phyloP scores from a whole-genome alignment of 2,329 filamentous ascomycete genomes.

The Epichloe aotearoae region DNA sequence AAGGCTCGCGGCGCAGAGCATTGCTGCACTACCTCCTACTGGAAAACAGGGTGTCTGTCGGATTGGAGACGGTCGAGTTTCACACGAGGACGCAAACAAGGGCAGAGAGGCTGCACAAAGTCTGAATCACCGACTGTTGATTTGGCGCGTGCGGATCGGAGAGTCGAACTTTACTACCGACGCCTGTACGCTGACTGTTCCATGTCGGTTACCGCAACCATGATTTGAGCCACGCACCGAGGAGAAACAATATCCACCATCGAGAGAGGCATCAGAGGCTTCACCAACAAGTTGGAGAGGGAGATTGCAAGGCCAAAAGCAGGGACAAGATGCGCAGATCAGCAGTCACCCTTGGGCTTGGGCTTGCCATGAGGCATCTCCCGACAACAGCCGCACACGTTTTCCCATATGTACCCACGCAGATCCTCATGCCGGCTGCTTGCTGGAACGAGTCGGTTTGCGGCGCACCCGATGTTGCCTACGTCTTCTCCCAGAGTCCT shows the following conservation, averaged over 20 bases:
- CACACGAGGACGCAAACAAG: neutral
- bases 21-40: neutral
- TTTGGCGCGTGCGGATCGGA: too few species aligned
- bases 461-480: conserved; percentile 39
- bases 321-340: neutral
- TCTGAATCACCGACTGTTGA: too few species aligned
- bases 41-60: neutral
- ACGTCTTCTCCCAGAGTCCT: conserved; percentile 51
- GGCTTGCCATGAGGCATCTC: conserved; percentile 2
- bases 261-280: neutral
- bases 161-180: too few species aligned
- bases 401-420: conserved; percentile 68
- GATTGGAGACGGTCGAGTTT: neutral
- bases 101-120: neutral
- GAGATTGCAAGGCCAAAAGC: too few species aligned
- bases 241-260: neutral
- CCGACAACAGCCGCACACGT: conserved; percentile 23
- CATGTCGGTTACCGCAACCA: neutral
- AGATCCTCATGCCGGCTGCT: conserved; percentile 45
- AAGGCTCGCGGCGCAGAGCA: neutral
- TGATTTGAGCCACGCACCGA: neutral
- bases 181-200: neutral
- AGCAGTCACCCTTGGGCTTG: conserved; percentile 1
- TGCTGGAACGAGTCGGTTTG: conserved; percentile 27
- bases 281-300: neutral